Base-by-base conservation (phyloP, 1,139 yeast genomes). In the Zygosaccharomyces sapae region DNA sequence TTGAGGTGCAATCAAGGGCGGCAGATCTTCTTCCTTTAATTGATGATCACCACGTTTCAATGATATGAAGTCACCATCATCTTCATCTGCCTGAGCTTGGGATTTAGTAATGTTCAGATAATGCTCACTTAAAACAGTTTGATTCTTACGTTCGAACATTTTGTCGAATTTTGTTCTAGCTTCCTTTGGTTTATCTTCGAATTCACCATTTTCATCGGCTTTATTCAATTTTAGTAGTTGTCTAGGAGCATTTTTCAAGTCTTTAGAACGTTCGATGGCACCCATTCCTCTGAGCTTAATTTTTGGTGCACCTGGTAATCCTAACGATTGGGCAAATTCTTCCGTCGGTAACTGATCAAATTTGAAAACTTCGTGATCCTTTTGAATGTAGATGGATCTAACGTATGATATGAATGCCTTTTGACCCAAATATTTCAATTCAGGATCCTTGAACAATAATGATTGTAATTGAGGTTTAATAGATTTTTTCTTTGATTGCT, bases 291-390 rank as follows among this genome's bases (percentile, higher is more conserved):
- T 77, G 48, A 90, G 77, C 66, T 88, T 89, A 57, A 92, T 83
- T 59, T 86, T 83, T 38, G 99, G 99, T 1, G 96, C 96, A 48
- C 97, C 96, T 0, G 97, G 96, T 44, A 92, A 75, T 5, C 99
- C 99, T 45, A 90, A 68, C 9, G 96, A 86, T 48, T 80, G 79
- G 2, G 99, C 97, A 68, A 73, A 89, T 48, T 79, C 84, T 54
- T 90, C 96, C 4, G 84, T 72, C 2, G 96, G 95, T 12, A 92
- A 66, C 38, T 80, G 79, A 10, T 83, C 86, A 30, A 89, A 76
- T 57, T 81, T 78, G 68, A 92, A 92, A 8, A 90, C 81, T 43
- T 83, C 86, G 66, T 87, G 89, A 62, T 92, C 96, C 63, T 84
- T 82, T 67, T 90, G 97, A 40, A 92, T 74, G 61, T 84, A 83